Evolutionary conservation across 805 yeast genomes (phyloP), one percentile per base, ranked within the genome.

Genomic region (Yamadazyma insecticola): DNA sequence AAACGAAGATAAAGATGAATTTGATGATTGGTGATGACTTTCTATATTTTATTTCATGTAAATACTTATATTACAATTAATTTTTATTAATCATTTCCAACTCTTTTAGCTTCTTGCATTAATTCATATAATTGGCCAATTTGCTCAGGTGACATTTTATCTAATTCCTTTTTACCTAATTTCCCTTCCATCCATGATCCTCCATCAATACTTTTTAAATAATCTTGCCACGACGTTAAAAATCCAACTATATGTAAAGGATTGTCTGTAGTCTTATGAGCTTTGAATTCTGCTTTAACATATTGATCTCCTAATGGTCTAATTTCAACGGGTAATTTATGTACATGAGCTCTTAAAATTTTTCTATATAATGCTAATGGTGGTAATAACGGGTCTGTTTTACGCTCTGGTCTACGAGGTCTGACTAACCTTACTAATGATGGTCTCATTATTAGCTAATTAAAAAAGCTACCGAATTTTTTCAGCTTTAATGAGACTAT

Each of bases 231-330:
- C 38, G 86, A 81, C 1, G 95, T 77, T 39, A 92, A 67, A 47
- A 92, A 92, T 8, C 97, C 98, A 8, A 92, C 88, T 20, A 92
- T 87, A 50, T 90, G 95, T 15, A 87, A 67, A 3, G 99, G 97
- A 54, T 92, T 88, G 43, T 87, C 96, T 5, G 81, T 72, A 28
- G 65, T 57, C 37, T 78, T 74, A 59, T 92, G 98, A 5, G 89
- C 81, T 47, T 78, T 77, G 65, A 92, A 92, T 60, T 92, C 99
- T 21, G 80, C 74, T 51, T 78, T 83, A 30, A 90, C 96, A 53
- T 92, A 92, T 43, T 76, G 70, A 56, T 92, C 96, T 4, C 98
- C 99, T 14, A 92, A 67, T 31, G 77, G 71, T 36, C 95, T 70
- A 39, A 82, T 81, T 29, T 77, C 76, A 3, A 61, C 55, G 0